Evolutionary conservation across 2,329 filamentous ascomycete species (phyloP).

Genomic region (Fusarium stilboides): DNA sequence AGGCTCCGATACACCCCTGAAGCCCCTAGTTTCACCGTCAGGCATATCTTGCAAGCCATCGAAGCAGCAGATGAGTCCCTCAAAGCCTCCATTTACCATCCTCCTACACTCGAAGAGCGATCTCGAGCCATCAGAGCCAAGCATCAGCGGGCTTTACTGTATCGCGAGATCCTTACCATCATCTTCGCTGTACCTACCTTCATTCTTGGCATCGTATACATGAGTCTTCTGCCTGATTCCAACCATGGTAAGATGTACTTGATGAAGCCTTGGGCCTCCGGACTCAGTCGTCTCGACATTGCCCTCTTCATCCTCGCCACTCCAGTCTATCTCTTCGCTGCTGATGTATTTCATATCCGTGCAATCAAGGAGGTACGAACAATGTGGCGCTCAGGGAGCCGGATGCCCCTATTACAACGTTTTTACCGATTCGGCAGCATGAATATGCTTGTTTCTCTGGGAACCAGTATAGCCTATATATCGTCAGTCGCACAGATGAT

Average conservation of each 20-base stretch:
- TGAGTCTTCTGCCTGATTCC: conserved; percentile 79
- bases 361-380: conserved; percentile 83
- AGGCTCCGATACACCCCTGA: conserved; percentile 79
- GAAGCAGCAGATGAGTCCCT: conserved; percentile 76
- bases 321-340: conserved; percentile 88
- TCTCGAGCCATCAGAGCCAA: conserved; percentile 79
- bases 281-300: conserved; percentile 83
- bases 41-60: conserved; percentile 80
- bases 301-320: conserved; percentile 86
- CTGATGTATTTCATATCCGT: conserved; percentile 86
- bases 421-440: conserved; percentile 97
- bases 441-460: conserved; percentile 93
- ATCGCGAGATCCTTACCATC: conserved; percentile 79
- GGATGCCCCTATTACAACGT: conserved; percentile 78
- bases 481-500: conserved; percentile 86
- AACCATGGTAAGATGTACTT: conserved; percentile 75
- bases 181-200: conserved; percentile 85
- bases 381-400: conserved; percentile 84
- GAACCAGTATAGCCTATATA: conserved; percentile 89
- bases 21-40: conserved; percentile 79
- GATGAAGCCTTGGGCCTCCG: conserved; percentile 79
- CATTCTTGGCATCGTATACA: conserved; percentile 89
- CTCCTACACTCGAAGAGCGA: conserved; percentile 86
- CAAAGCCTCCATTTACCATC: conserved; percentile 79
- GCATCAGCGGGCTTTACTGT: conserved; percentile 78